Evolutionary conservation across 1,139 yeast species (phyloP).

Genomic region (Candida sp.): DNA sequence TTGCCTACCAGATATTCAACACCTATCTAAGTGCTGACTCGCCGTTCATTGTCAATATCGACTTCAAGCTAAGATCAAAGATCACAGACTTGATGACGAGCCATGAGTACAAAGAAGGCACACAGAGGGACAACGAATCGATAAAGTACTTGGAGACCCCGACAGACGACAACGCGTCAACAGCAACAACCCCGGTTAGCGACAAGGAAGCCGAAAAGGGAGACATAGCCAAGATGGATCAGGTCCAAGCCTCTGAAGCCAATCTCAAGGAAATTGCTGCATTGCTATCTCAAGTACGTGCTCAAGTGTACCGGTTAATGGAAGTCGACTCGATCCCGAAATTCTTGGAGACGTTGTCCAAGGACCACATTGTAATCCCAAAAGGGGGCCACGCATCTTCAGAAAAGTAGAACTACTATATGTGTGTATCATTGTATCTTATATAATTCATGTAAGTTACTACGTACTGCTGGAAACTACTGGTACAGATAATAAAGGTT

Average conservation of each 20-base stretch:
- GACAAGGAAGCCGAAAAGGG: neutral
- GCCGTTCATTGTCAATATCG: constrained; percentile 74
- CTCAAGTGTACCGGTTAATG: constrained; percentile 61
- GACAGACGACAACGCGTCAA: constrained; percentile 5
- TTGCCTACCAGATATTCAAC: constrained; percentile 67
- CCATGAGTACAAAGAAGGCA: neutral
- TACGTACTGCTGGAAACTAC: constrained; percentile 1
- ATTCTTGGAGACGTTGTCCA: constrained; percentile 40
- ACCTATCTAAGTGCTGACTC: constrained; percentile 73
- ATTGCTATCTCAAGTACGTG: constrained; percentile 12
- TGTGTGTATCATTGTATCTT: neutral
- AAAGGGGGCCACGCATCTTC: neutral
- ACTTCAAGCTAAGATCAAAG: constrained; percentile 54
- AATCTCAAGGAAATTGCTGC: constrained; percentile 1
- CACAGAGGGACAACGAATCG: constrained; percentile 1
- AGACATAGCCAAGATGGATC: neutral
- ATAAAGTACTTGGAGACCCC: constrained; percentile 11
- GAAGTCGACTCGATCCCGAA: constrained; percentile 77
- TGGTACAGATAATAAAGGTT: neutral
- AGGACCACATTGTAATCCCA: constrained; percentile 6
- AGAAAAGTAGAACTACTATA: neutral
- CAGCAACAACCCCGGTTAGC: neutral
- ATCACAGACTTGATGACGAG: constrained; percentile 49
- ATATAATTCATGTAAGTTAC: neutral
- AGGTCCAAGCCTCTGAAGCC: neutral